Evolutionary conservation across 1,284 basidiomycete species (phyloP).

Genomic region (Rhodotorula sp.): DNA sequence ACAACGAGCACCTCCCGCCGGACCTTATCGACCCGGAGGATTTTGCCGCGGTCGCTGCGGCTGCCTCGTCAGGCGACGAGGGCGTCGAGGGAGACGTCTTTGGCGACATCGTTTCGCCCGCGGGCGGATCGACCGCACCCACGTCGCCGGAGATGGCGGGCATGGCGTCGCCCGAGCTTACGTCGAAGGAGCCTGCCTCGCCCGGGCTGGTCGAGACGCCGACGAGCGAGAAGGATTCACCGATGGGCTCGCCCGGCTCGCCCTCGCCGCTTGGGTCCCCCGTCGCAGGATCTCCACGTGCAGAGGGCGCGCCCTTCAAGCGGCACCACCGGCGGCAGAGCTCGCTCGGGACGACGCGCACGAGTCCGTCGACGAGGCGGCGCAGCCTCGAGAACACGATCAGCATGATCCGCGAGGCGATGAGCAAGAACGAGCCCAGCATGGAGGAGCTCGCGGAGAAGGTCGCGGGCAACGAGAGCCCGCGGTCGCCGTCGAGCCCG

Average conservation of each 20-base stretch:
- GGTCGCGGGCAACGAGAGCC: conserved; percentile 39
- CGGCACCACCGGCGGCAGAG: conserved; percentile 82
- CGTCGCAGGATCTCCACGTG: neutral
- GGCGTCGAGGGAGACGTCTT: conserved; percentile 49
- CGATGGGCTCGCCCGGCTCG: conserved; percentile 7
- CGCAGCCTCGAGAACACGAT: conserved; percentile 94
- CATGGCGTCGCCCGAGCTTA: conserved; percentile 25
- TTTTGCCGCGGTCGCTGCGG: conserved; percentile 55
- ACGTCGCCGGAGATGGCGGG: conserved; percentile 29
- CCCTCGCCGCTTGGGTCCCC: conserved; percentile 24
- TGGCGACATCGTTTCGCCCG: conserved; percentile 43
- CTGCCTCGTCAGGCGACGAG: conserved; percentile 4
- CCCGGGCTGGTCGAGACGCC: conserved; percentile 34
- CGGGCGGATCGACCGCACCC: conserved; percentile 19
- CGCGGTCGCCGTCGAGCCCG: conserved; percentile 34
- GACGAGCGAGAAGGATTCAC: conserved; percentile 21
- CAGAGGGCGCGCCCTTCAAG: conserved; percentile 59
- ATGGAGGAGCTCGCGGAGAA: conserved; percentile 45
- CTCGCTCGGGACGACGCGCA: conserved; percentile 94
- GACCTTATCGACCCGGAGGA: conserved; percentile 88
- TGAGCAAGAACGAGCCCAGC: conserved; percentile 40
- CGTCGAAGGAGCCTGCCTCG: conserved; percentile 31
- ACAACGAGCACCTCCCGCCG: conserved; percentile 95
- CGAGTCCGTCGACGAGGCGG: conserved; percentile 87
- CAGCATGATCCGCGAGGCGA: conserved; percentile 73